Evolutionary conservation across 108 stramenopile genomes (phyloP), one percentile per base, ranked within the genome.

Genomic region (Nitzschia sp.): DNA sequence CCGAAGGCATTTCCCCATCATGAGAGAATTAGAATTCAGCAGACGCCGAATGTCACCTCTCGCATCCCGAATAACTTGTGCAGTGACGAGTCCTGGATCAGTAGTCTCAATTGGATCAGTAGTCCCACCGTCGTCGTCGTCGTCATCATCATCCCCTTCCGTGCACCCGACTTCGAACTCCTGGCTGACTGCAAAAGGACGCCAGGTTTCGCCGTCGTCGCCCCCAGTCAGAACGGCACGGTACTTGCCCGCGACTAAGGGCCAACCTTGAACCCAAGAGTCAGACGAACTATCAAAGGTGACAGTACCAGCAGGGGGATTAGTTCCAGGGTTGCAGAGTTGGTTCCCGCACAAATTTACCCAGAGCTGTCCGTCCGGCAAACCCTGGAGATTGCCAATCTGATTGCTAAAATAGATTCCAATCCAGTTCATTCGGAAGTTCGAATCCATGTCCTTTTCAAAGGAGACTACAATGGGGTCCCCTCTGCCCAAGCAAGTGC

Each of bases 1-100:
- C n/a, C 84, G 64, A 25, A 85, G 48, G 48, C 79, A 82, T 51
- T 82, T 62, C 46, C 61, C 61, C 24, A 34, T n/a, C 42, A 62
- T 45, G 32, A 46, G 25, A 1, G 71, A 45, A 42, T 62, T 46
- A 8, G 38, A 25, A 25, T 0, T 26, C 42, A 62, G 42, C 23
- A 62, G 59, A 65, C 63, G 13, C 48, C 29, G 25, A 29, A 70
- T 49, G 48, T 65, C 49, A 11, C 25, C 28, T 18, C 49, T 49
- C 29, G 64, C 64, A 30, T 51, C 45, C 9, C 5, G 23, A 13
- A 65, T 65, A 18, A 65, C 68, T 6, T n/a, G 8, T 1, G 15
- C 57, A 15, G 30, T 47, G 32, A 4, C 57, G n/a, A 26, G 42
- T 38, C 29, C 25, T 13, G 11, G 18, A 8, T 15, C 17, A 1